Percentiles rank a stretch among this genome's conserved stretches.
phyloP scores from a whole-genome alignment of 495 filamentous ascomycete species.

The Hypoxylon trugodes region DNA sequence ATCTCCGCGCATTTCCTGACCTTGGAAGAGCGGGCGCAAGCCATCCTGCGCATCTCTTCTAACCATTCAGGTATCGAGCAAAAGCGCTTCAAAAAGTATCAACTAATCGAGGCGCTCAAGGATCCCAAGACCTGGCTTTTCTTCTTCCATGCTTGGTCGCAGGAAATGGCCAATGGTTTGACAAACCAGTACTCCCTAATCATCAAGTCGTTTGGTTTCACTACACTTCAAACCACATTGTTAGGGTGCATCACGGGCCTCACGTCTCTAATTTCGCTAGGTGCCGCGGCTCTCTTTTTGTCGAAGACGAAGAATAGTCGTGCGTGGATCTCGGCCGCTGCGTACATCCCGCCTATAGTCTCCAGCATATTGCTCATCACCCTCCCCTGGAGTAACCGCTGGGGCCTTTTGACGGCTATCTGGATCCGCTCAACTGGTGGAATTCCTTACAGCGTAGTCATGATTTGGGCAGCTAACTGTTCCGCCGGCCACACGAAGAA shows the following conservation, averaged over 20 bases:
- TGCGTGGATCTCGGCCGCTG: constrained; percentile 49
- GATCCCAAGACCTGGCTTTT: constrained; percentile 64
- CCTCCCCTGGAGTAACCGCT: constrained; percentile 51
- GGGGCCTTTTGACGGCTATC: constrained; percentile 51
- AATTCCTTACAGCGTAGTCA: constrained; percentile 52
- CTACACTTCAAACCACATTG: constrained; percentile 50
- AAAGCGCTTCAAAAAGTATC: constrained; percentile 69
- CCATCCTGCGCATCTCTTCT: constrained; percentile 64
- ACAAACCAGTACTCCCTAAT: constrained; percentile 57
- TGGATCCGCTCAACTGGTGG: constrained; percentile 51
- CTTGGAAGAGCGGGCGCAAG: constrained; percentile 57
- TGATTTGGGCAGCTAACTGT: constrained; percentile 47
- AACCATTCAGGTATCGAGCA: constrained; percentile 74
- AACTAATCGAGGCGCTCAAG: constrained; percentile 63
- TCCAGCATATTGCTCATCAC: constrained; percentile 47
- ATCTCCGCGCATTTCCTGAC: constrained; percentile 57
- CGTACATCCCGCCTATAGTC: constrained; percentile 43
- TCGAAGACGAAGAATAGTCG: constrained; percentile 50
- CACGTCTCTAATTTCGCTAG: constrained; percentile 48
- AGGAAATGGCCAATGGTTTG: constrained; percentile 55
- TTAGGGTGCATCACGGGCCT: constrained; percentile 47
- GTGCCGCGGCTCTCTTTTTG: constrained; percentile 37
- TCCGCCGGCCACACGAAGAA: constrained; percentile 55
- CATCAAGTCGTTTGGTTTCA: constrained; percentile 54
- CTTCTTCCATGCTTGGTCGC: constrained; percentile 53